Conservation (phyloP, 352 stramenopile genomes). For the Globisporangium spiculum region DNA sequence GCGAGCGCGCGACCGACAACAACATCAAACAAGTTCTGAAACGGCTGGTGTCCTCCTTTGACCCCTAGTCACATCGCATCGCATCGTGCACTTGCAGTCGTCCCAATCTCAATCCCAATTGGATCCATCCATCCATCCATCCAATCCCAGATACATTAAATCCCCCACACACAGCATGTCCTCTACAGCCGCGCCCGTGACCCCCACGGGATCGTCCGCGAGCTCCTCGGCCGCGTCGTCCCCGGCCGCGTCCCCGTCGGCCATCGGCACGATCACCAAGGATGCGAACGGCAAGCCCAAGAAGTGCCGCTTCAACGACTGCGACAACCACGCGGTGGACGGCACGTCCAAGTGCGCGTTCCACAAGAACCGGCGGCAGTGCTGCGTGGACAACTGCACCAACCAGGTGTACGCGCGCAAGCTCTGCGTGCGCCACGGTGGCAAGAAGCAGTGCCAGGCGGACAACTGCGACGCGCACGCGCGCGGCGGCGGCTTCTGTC, state of each 20-base stretch:
- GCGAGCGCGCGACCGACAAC: slow-evolving; percentile 6
- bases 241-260: slow-evolving; percentile 7
- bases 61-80: slow-evolving; percentile 11
- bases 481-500: slow-evolving; percentile 67
- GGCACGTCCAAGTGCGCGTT: slow-evolving; percentile 78
- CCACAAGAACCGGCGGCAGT: slow-evolving; percentile 82
- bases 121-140: slow-evolving; percentile 1
- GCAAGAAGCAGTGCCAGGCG: slow-evolving; percentile 77
- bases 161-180: background rate
- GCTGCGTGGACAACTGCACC: slow-evolving; percentile 75
- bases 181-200: slow-evolving; percentile 6
- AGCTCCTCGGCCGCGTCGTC: slow-evolving; percentile 18
- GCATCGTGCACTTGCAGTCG: slow-evolving; percentile 7
- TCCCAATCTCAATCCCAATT: background rate
- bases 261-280: slow-evolving; percentile 11
- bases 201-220: slow-evolving; percentile 13
- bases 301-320: slow-evolving; percentile 83
- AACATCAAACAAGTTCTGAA: slow-evolving; percentile 8
- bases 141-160: background rate
- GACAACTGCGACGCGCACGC: slow-evolving; percentile 73
- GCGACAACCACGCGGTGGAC: slow-evolving; percentile 66
- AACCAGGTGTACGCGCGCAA: slow-evolving; percentile 85
- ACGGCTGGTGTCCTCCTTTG: slow-evolving; percentile 8
- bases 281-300: slow-evolving; percentile 33
- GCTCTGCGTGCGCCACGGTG: slow-evolving; percentile 76